A percentile compares a stretch with the other conserved stretches of the same genome.
Evolutionary conservation across 139 green algal genomes (phyloP).

Genomic region (Chlorella sp.): DNA sequence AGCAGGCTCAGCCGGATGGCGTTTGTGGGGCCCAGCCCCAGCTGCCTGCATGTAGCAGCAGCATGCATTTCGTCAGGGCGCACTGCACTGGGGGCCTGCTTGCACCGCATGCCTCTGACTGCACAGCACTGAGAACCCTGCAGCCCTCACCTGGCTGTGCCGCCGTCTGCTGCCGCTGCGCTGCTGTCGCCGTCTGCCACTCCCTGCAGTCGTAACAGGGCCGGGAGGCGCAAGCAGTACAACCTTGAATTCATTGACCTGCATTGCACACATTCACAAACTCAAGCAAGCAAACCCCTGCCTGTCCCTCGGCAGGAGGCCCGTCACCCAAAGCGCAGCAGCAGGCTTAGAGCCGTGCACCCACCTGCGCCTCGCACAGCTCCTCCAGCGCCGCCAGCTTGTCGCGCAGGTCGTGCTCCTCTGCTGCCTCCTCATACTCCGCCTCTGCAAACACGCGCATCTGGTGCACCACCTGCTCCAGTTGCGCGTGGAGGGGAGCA

Average conservation of each 20-base stretch:
- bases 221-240: too few relatives aligned
- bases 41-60: constrained; percentile 9
- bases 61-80: too few relatives aligned
- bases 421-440: constrained; percentile 29
- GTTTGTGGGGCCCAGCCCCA: background rate
- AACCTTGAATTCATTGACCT: too few relatives aligned
- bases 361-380: constrained; percentile 30
- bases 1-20: constrained; percentile 31
- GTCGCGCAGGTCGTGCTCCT: constrained; percentile 34
- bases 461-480: constrained; percentile 30
- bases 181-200: constrained; percentile 19
- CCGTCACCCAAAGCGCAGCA: too few relatives aligned
- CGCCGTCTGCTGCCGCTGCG: background rate
- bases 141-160: background rate
- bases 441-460: constrained; percentile 24
- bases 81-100: too few relatives aligned
- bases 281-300: too few relatives aligned
- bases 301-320: too few relatives aligned
- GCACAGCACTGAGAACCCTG: too few relatives aligned
- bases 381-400: constrained; percentile 32
- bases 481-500: background rate
- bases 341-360: too few relatives aligned
- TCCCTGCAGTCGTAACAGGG: constrained; percentile 23
- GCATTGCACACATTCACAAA: too few relatives aligned
- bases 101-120: too few relatives aligned